A percentile compares a stretch with the other conserved stretches of the same genome.
Conservation (phyloP, 2,329 filamentous ascomycete genomes). For the Cladosporium sp. region DNA sequence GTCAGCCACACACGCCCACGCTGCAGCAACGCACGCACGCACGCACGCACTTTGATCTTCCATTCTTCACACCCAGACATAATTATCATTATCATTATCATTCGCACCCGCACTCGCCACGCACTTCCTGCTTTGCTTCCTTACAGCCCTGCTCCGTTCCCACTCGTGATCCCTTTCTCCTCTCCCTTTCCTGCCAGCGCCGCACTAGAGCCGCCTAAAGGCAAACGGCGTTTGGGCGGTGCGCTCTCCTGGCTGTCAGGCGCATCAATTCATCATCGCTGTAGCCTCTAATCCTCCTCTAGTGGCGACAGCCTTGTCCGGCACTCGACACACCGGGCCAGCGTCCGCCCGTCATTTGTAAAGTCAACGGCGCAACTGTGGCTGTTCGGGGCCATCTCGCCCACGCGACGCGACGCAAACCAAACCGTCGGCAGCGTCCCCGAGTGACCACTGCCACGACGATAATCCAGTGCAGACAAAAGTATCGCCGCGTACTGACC, state of each 20-base stretch:
- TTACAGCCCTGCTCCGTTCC: neutral
- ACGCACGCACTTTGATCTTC: neutral
- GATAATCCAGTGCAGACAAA: neutral
- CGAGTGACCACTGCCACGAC: neutral
- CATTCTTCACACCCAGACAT: neutral
- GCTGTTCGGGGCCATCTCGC: neutral
- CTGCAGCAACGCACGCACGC: neutral
- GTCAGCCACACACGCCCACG: neutral
- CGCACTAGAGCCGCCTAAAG: neutral
- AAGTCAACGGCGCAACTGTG: slow-evolving; percentile 1
- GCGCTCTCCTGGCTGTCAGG: neutral
- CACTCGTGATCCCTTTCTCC: neutral
- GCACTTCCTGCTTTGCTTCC: neutral
- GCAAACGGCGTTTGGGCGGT: neutral
- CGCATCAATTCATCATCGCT: neutral
- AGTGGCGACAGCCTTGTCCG: neutral
- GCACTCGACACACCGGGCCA: neutral
- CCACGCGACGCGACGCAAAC: neutral
- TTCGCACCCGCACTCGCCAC: neutral
- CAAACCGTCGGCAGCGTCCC: neutral
- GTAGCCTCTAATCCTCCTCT: neutral
- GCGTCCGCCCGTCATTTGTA: neutral
- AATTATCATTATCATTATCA: no score
- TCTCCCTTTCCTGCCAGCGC: neutral
- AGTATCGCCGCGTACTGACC: neutral